Evolutionary conservation across 1,139 yeast species (phyloP), one percentile per base, ranked within the genome.

Genomic region (Komagataea norvegica): DNA sequence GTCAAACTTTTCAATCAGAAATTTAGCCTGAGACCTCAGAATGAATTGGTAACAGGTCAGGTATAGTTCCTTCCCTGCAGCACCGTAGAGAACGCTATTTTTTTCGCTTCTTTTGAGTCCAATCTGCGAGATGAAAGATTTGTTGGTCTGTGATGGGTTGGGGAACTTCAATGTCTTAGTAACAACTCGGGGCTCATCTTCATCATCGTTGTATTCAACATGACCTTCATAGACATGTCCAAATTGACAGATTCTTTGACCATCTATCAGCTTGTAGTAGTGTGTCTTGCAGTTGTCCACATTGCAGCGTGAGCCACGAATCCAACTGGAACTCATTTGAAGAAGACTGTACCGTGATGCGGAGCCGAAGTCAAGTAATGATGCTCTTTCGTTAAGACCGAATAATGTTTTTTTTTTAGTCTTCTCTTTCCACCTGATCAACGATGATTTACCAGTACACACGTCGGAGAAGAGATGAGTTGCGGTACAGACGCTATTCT

Each of bases 141-240:
- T 25, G 9, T 27, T 27, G 44, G 38, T 60, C 47, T 36, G 53
- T 43, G 41, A 59, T 47, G 56, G 61, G 6, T 56, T 62, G 0
- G 71, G 68, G 23, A 72, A 61, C 38, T 75, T 77, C 36, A 82
- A 55, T 43, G 84, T 64, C 52, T 76, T 67, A 8, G 85, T 79
- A n/a, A 64, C 68, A 31, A 56, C 57, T 13, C 60, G 57, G 31
- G 67, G 74, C 34, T 68, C 76, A 39, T 78, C 86, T 25, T 77
- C 87, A 30, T 84, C 95, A 52, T 83, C 89, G 46, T 82, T 81
- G 49, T 76, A 69, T 57, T 87, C 95, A 25, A 84, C 60, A 45
- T 80, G 84, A 29, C 91, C 89, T 47, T 82, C 91, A 60, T 76
- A 74, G 15, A 88, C 87, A 62, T 91, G 98, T 2, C 97, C 96